phyloP scores from a whole-genome alignment of 805 yeast genomes.

The Zygoascus tannicola region DNA sequence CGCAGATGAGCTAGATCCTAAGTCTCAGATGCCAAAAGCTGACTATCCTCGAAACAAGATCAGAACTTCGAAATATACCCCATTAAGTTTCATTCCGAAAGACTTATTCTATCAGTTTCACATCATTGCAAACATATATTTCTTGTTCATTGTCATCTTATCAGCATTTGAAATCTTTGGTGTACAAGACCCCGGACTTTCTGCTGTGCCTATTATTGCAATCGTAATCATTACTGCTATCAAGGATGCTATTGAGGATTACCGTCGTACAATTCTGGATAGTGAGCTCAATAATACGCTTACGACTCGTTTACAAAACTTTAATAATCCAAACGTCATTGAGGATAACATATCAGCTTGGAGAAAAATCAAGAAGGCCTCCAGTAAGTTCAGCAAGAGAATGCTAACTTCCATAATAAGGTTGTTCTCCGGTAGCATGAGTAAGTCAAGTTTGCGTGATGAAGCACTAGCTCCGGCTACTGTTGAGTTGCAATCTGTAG shows the following conservation, averaged over 20 bases:
- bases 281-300: conserved; percentile 58
- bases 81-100: conserved; percentile 79
- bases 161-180: conserved; percentile 60
- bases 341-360: conserved; percentile 48
- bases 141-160: conserved; percentile 65
- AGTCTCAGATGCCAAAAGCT: conserved; percentile 47
- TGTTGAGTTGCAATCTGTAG: conserved; percentile 5
- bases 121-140: conserved; percentile 85
- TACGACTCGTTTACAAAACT: conserved; percentile 46
- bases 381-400: conserved; percentile 24
- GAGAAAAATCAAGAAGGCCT: conserved; percentile 59
- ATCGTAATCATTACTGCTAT: conserved; percentile 66
- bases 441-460: neutral
- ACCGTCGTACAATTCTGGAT: conserved; percentile 54
- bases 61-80: conserved; percentile 92
- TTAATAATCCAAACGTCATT: conserved; percentile 49
- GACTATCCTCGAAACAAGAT: conserved; percentile 83
- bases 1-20: conserved; percentile 40
- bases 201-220: conserved; percentile 74
- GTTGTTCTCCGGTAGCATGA: conserved; percentile 3
- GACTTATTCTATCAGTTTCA: conserved; percentile 71
- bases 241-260: conserved; percentile 74
- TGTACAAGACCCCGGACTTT: conserved; percentile 59
- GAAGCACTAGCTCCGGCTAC: neutral
- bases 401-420: neutral